phyloP scores from a whole-genome alignment of 2,329 filamentous ascomycete species.

The Pseudogymnoascus sp. region DNA sequence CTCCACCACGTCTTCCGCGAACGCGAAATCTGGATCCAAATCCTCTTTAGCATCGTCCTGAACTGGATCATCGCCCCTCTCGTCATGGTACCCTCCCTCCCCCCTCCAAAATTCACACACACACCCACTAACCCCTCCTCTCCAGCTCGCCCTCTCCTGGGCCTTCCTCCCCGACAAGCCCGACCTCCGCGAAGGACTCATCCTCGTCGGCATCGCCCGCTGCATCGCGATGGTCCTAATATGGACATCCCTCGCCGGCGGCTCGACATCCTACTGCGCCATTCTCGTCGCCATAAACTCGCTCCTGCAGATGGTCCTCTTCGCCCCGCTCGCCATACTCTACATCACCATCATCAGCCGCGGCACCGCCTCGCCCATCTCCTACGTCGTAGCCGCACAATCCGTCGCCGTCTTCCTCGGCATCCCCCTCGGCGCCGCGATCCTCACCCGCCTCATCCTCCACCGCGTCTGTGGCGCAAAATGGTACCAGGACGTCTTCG shows the following conservation, averaged over 20 bases:
- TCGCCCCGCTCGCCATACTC: conserved; percentile 56
- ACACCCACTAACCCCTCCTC: background rate
- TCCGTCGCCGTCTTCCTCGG: conserved; percentile 57
- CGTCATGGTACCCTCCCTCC: conserved; percentile 49
- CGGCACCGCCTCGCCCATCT: conserved; percentile 26
- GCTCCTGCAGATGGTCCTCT: conserved; percentile 66
- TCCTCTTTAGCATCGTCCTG: conserved; percentile 66
- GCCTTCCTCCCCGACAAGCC: conserved; percentile 55
- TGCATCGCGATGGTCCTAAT: conserved; percentile 87
- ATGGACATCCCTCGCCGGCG: conserved; percentile 71
- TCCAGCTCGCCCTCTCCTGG: conserved; percentile 55
- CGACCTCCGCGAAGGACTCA: conserved; percentile 58
- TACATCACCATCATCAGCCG: conserved; percentile 64
- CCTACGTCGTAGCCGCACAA: background rate
- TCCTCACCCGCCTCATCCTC: conserved; percentile 64
- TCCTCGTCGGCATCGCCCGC: conserved; percentile 74
- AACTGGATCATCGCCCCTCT: conserved; percentile 83
- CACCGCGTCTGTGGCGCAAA: conserved; percentile 45
- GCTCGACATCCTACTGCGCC: conserved; percentile 76
- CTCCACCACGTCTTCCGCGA: conserved; percentile 59
- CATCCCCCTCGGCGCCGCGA: conserved; percentile 72
- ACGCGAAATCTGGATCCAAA: conserved; percentile 65
- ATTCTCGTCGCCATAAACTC: conserved; percentile 72
- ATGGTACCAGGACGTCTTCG: conserved; percentile 63
- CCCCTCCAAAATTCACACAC: background rate